These are phyloP conservation scores for Marasmius tenuissimus DNA, from an alignment of 1,284 basidiomycete species.

Conservation along the genomic window DNA sequence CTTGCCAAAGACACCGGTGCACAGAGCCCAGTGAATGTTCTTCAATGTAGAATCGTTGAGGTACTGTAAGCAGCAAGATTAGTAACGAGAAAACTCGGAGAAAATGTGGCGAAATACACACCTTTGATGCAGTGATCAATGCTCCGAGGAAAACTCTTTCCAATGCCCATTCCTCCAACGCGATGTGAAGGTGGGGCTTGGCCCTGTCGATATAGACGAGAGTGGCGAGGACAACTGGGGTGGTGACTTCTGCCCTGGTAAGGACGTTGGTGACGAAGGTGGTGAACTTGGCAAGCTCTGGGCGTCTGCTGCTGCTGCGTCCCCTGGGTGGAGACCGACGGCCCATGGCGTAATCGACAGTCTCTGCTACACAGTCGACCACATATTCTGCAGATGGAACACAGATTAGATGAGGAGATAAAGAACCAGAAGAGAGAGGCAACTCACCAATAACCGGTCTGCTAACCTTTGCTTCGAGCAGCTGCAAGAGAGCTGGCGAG, in stretches of 20 bases:
- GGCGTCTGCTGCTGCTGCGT: slow-evolving; percentile 43
- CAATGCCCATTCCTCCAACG: slow-evolving; percentile 75
- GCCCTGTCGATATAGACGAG: slow-evolving; percentile 73
- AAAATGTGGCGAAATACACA: slow-evolving; percentile 31
- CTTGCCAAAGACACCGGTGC: slow-evolving; percentile 77
- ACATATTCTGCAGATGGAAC: slow-evolving; percentile 51
- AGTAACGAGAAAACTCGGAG: slow-evolving; percentile 10
- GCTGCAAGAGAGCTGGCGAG: slow-evolving; percentile 60
- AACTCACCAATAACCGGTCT: slow-evolving; percentile 60
- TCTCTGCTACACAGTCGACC: slow-evolving; percentile 63
- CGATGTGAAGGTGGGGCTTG: slow-evolving; percentile 71
- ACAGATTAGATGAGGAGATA: slow-evolving; percentile 11
- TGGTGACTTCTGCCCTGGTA: slow-evolving; percentile 64
- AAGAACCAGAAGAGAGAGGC: background rate
- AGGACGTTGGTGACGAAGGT: slow-evolving; percentile 66
- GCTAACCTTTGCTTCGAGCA: slow-evolving; percentile 61
- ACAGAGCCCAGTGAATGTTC: slow-evolving; percentile 76
- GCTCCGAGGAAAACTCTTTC: slow-evolving; percentile 76
- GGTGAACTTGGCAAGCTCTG: slow-evolving; percentile 55
- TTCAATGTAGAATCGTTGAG: slow-evolving; percentile 74
- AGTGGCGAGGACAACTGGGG: slow-evolving; percentile 60
- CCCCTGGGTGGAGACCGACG: slow-evolving; percentile 49
- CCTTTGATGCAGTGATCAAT: slow-evolving; percentile 72
- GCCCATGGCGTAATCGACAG: slow-evolving; percentile 71
- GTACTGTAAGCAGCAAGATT: slow-evolving; percentile 44